Conservation (phyloP, 768 basidiomycete genomes). For the Lanmaoa rubissima region DNA sequence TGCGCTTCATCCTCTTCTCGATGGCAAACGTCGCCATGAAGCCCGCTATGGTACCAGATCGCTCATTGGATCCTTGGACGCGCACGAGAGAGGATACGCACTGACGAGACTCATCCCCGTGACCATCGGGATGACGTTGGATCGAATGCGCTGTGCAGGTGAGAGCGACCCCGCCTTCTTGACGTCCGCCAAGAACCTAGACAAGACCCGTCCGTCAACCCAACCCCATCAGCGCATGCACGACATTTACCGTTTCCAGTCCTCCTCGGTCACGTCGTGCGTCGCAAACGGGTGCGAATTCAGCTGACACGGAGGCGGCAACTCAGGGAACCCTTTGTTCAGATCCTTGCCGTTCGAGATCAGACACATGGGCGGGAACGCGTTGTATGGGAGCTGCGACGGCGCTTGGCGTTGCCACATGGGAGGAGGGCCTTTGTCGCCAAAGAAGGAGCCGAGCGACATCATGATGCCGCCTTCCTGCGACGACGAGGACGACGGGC, state of each 20-base stretch:
- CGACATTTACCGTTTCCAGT: constrained; percentile 43
- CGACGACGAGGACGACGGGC: background rate
- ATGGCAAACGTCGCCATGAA: constrained; percentile 15
- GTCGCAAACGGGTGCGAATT: constrained; percentile 49
- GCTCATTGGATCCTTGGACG: background rate
- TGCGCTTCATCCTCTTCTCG: constrained; percentile 30
- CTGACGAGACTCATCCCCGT: constrained; percentile 29
- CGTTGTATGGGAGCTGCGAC: constrained; percentile 11
- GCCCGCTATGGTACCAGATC: constrained; percentile 13
- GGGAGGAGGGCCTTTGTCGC: constrained; percentile 23
- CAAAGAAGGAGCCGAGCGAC: constrained; percentile 27
- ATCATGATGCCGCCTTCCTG: constrained; percentile 9
- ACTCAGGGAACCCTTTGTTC: constrained; percentile 42
- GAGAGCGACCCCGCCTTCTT: constrained; percentile 35
- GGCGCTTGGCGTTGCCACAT: constrained; percentile 28
- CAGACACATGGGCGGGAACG: constrained; percentile 32
- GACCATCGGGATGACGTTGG: constrained; percentile 32
- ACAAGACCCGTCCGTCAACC: background rate
- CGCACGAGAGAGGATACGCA: background rate
- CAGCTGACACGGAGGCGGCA: constrained; percentile 39
- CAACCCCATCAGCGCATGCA: background rate
- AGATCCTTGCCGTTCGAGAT: constrained; percentile 30
- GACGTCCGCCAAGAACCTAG: constrained; percentile 38
- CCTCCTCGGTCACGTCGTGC: constrained; percentile 48
- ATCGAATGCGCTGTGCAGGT: constrained; percentile 32